Conservation (phyloP, 1,139 yeast species). For the Geotrichum aggregatum region DNA sequence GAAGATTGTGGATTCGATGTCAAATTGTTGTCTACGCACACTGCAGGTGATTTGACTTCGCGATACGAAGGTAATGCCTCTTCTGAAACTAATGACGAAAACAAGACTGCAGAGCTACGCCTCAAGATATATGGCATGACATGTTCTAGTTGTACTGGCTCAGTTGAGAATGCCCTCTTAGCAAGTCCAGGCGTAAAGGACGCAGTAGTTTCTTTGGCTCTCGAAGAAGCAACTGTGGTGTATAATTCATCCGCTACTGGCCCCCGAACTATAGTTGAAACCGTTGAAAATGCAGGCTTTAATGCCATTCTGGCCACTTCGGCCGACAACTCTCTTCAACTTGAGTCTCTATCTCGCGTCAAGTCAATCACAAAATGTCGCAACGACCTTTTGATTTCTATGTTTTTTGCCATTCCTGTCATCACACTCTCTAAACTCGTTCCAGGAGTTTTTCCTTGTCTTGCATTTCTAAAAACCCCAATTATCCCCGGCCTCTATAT, state of each 20-base stretch:
- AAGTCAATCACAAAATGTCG: slow-evolving; percentile 74
- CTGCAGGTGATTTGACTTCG: slow-evolving; percentile 7
- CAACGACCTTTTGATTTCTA: slow-evolving; percentile 49
- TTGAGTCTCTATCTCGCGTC: slow-evolving; percentile 61
- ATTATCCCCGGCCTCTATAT: slow-evolving; percentile 39
- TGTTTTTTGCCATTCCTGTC: slow-evolving; percentile 60
- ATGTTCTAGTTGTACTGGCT: slow-evolving; percentile 54
- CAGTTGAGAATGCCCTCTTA: slow-evolving; percentile 48
- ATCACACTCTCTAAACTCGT: slow-evolving; percentile 53
- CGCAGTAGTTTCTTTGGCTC: slow-evolving; percentile 42
- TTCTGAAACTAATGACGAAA: not conserved
- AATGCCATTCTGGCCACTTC: slow-evolving; percentile 44
- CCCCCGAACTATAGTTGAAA: slow-evolving; percentile 52
- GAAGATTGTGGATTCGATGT: slow-evolving; percentile 80
- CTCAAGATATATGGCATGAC: slow-evolving; percentile 57
- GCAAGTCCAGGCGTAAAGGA: slow-evolving; percentile 45
- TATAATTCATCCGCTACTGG: slow-evolving; percentile 49
- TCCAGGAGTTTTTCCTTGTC: slow-evolving; percentile 32
- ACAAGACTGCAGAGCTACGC: slow-evolving; percentile 14
- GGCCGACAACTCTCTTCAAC: slow-evolving; percentile 56
- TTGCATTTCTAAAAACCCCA: slow-evolving; percentile 29
- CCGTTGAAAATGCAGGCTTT: slow-evolving; percentile 48
- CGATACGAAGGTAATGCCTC: slow-evolving; percentile 1
- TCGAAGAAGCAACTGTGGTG: slow-evolving; percentile 45
- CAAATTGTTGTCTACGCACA: slow-evolving; percentile 35